phyloP scores from a whole-genome alignment of 306 rosid species.

The Cicer bijugum region DNA sequence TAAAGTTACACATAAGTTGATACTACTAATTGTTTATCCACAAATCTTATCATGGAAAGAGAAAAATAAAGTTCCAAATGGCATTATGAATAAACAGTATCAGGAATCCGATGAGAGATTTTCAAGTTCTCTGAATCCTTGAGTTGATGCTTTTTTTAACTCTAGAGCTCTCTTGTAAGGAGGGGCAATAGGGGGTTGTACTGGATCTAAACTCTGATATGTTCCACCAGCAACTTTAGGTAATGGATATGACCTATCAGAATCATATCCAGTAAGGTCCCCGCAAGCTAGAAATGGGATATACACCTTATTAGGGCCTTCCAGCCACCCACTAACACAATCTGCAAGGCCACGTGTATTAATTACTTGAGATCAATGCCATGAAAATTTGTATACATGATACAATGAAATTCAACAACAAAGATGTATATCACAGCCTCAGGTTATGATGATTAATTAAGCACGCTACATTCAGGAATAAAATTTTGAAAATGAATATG shows the following conservation, averaged over 20 bases:
- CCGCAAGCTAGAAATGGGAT: constrained; percentile 95
- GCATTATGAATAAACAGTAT: constrained; percentile 40
- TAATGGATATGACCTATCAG: constrained; percentile 86
- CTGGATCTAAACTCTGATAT: constrained; percentile 84
- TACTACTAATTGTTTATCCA: constrained; percentile 33
- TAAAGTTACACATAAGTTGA: constrained; percentile 43
- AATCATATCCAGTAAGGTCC: constrained; percentile 84
- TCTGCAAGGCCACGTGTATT: constrained; percentile 56
- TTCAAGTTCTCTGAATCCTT: constrained; percentile 67
- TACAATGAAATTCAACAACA: constrained; percentile 22
- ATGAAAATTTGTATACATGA: constrained; percentile 6
- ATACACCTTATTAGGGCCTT: constrained; percentile 94
- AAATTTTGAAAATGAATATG: too few species aligned
- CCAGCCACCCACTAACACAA: constrained; percentile 97
- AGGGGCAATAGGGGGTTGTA: constrained; percentile 90
- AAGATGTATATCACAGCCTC: not conserved
- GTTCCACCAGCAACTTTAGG: constrained; percentile 82
- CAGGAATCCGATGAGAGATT: constrained; percentile 71
- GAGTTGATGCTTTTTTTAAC: constrained; percentile 45
- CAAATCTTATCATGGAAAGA: constrained; percentile 21
- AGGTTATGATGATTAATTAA: constrained; percentile 13
- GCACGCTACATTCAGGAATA: not conserved
- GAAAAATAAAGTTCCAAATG: constrained; percentile 31
- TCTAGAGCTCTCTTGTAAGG: constrained; percentile 55
- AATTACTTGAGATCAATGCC: constrained; percentile 18